These are phyloP conservation scores for Gonapodya sp. DNA, from an alignment of 192 early-diverging fungal genomes.

Conservation along the genomic window DNA sequence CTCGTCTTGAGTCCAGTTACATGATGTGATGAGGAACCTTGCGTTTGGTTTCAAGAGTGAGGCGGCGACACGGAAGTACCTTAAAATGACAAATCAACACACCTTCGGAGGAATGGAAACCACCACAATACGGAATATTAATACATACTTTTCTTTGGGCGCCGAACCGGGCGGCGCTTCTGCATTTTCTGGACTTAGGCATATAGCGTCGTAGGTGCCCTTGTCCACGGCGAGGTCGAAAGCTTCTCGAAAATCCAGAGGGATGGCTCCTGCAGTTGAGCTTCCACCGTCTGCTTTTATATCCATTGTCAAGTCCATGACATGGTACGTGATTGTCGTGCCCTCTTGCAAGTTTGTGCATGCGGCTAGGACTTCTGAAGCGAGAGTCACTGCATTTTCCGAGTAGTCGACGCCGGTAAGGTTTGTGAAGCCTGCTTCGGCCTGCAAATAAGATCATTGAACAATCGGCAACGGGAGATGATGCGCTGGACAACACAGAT, in stretches of 20 bases:
- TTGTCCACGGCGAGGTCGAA: slow-evolving; percentile 76
- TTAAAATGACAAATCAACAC: no score
- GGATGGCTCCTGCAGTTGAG: no score
- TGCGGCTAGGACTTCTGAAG: slow-evolving; percentile 16
- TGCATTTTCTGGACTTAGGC: slow-evolving; percentile 42
- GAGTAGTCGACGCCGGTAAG: slow-evolving; percentile 84
- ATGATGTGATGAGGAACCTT: slow-evolving; percentile 78
- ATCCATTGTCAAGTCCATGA: slow-evolving; percentile 48
- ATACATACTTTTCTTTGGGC: no score
- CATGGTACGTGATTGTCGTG: slow-evolving; percentile 38
- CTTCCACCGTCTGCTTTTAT: slow-evolving; percentile 15
- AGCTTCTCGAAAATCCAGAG: slow-evolving; percentile 15
- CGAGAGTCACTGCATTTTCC: slow-evolving; percentile 59
- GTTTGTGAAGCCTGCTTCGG: slow-evolving; percentile 55
- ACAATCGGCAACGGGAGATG: no score
- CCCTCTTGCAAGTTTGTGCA: slow-evolving; percentile 38
- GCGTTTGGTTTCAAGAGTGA: slow-evolving; percentile 54
- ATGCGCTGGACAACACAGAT: not conserved
- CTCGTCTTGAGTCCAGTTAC: slow-evolving; percentile 90
- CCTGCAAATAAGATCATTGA: slow-evolving; percentile 18
- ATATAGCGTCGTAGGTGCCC: slow-evolving; percentile 90
- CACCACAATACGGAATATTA: no score
- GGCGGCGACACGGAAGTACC: slow-evolving; percentile 26
- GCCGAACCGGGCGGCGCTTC: no score
- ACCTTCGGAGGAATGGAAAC: no score